A percentile compares a stretch with the other conserved stretches of the same genome.
Evolutionary conservation across 331 rosid species (phyloP).

Genomic region (Spiraea crenata): DNA sequence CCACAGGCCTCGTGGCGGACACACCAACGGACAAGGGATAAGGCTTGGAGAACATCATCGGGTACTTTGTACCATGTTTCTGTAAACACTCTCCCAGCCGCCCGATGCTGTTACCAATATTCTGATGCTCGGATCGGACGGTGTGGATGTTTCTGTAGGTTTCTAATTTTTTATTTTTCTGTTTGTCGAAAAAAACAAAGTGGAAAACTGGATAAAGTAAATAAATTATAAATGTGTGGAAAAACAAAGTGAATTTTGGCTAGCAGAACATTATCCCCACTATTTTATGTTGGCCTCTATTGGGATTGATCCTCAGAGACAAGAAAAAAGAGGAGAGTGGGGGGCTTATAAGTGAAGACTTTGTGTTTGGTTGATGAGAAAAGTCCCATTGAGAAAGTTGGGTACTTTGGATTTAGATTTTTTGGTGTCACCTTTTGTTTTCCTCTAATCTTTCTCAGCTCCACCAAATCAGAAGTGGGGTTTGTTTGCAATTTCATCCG

Average conservation of each 20-base stretch:
- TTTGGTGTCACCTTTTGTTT: background rate
- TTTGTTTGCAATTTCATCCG: conserved; percentile 9
- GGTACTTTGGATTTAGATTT: no score
- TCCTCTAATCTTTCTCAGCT: background rate
- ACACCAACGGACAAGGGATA: conserved; percentile 41
- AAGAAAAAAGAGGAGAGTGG: background rate
- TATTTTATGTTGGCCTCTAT: conserved; percentile 20
- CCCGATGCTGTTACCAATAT: background rate
- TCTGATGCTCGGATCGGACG: background rate
- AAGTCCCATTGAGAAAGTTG: conserved; percentile 18
- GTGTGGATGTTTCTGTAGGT: background rate
- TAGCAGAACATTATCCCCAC: conserved; percentile 30
- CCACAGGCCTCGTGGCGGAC: conserved; percentile 45
- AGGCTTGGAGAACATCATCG: conserved; percentile 9
- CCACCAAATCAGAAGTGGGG: conserved; percentile 15
- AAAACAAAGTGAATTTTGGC: conserved; percentile 21
- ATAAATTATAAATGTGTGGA: conserved; percentile 6
- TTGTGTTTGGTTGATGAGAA: conserved; percentile 3
- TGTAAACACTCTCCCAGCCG: background rate
- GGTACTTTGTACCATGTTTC: background rate
- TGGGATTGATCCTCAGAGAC: background rate
- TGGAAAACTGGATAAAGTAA: background rate
- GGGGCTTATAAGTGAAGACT: conserved; percentile 18
- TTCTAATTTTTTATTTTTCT: background rate
- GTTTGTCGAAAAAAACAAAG: conserved; percentile 18